Base-by-base conservation (phyloP, 2,329 filamentous ascomycete genomes). In the Monosporascus cannonballus region DNA sequence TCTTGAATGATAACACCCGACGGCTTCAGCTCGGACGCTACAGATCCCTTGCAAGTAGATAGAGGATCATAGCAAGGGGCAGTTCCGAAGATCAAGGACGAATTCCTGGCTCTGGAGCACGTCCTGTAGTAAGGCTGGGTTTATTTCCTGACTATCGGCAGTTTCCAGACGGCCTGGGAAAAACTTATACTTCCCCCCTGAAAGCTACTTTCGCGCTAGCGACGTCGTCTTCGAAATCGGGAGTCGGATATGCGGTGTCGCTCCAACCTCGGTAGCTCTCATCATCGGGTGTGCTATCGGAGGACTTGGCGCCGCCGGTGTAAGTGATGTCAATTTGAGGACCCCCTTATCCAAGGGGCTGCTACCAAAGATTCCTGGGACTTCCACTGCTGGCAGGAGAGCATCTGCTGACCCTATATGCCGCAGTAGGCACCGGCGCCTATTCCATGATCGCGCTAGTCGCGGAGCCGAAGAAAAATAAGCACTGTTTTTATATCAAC, bases 71-170 rank as follows among this genome's bases (percentile, higher is more conserved):
- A 39, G 57, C 63, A 1, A 69, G 66, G 66, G 1, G 67, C 68
- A 5, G 67, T 69, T 39, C 68, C 67, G 3, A 59, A 59, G 25
- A 69, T 69, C 49, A 68, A 65, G 1, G 53, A 62, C 48, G 61
- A 66, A 20, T 67, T 70, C 60, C 60, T 68, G 14, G 59, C 67
- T 22, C 60, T 74, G 1, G 59, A 64, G 3, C 71, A 76, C 51
- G 67, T 76, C 5, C 70, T 67, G 36, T 76, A 73, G 73, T 75
- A 75, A 49, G 69, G 70, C 1, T 67, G 53, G 3, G 67, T 67
- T 17, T 67, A 67, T 51, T 59, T 69, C 54, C 59, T 71, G 51
- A 66, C 68, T 39, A 50, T 62, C 54, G 3, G 27, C 2, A 48
- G n/a, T 9, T 65, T 68, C 42, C 66, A 69, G 25, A 56, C 67